Conservation (phyloP, 192 early-diverging fungal species). For the Martensiomyces pterosporus region DNA sequence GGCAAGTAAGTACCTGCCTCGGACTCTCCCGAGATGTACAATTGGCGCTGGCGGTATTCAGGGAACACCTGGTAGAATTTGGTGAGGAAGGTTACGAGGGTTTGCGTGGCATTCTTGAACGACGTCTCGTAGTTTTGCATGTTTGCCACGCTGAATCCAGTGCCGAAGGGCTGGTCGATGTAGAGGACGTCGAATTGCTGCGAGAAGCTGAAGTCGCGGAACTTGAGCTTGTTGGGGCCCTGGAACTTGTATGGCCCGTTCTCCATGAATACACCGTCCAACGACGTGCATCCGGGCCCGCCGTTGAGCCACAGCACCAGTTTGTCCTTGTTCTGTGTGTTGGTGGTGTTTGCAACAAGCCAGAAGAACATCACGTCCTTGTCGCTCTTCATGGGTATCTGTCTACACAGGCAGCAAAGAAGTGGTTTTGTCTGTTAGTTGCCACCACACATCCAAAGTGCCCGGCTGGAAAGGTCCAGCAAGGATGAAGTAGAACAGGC, state of each 20-base stretch:
- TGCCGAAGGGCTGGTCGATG: slow-evolving; percentile 67
- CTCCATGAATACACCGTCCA: slow-evolving; percentile 66
- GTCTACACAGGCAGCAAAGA: too few relatives aligned
- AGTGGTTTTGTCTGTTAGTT: too few relatives aligned
- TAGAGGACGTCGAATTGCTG: slow-evolving; percentile 51
- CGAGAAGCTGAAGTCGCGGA: slow-evolving; percentile 39
- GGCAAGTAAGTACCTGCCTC: slow-evolving; percentile 72
- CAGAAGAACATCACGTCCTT: slow-evolving; percentile 52
- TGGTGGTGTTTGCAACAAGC: slow-evolving; percentile 49
- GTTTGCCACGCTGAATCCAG: slow-evolving; percentile 49
- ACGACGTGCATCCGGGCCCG: slow-evolving; percentile 58
- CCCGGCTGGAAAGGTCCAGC: neutral
- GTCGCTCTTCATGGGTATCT: slow-evolving; percentile 31
- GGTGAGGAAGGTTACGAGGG: slow-evolving; percentile 54
- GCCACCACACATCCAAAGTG: neutral
- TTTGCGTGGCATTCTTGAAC: slow-evolving; percentile 36
- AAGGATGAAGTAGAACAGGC: too few relatives aligned
- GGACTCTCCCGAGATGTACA: slow-evolving; percentile 73
- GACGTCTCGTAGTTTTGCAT: slow-evolving; percentile 12
- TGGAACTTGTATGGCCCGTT: slow-evolving; percentile 59
- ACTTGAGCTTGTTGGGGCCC: slow-evolving; percentile 18
- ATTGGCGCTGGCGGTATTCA: slow-evolving; percentile 41
- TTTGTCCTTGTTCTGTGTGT: slow-evolving; percentile 44
- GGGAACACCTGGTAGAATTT: slow-evolving; percentile 59
- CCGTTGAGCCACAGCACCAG: slow-evolving; percentile 65